Evolutionary conservation across 1,139 yeast genomes (phyloP).

Genomic region (Kluyveromyces sp.): DNA sequence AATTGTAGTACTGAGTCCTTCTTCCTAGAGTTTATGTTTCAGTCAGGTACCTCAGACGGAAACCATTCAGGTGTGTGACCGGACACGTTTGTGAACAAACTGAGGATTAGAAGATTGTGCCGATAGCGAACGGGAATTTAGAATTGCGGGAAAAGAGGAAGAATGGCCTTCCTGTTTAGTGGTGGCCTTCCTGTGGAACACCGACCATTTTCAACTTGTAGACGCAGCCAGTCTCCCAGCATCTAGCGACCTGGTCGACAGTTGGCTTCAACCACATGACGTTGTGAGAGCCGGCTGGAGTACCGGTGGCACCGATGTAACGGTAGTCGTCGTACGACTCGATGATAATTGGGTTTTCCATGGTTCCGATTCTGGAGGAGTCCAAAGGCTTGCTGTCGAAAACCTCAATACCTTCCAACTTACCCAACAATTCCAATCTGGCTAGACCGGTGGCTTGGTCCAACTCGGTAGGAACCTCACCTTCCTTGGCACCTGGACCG

Average conservation of each 20-base stretch:
- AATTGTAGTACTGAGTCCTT: neutral
- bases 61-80: too few species aligned
- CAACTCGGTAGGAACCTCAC: slow-evolving; percentile 83
- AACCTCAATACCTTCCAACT: slow-evolving; percentile 91
- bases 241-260: slow-evolving; percentile 77
- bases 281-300: slow-evolving; percentile 86
- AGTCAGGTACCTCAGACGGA: too few species aligned
- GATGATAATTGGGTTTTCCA: slow-evolving; percentile 77
- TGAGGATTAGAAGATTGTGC: too few species aligned
- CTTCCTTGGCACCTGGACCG: slow-evolving; percentile 82
- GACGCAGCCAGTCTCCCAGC: slow-evolving; percentile 99
- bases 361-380: slow-evolving; percentile 82
- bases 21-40: too few species aligned
- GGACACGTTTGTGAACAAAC: too few species aligned
- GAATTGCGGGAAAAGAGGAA: neutral
- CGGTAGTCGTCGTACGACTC: slow-evolving; percentile 91
- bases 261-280: slow-evolving; percentile 93
- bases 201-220: slow-evolving; percentile 87
- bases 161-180: slow-evolving; percentile 13
- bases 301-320: slow-evolving; percentile 96
- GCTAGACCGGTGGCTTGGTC: slow-evolving; percentile 99
- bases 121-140: neutral
- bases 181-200: slow-evolving; percentile 50
- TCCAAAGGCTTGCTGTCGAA: slow-evolving; percentile 89
- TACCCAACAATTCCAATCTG: slow-evolving; percentile 91